These are phyloP conservation scores for Chrysoporthe puriensis DNA, from an alignment of 2,329 filamentous ascomycete genomes.

Conservation along the genomic window DNA sequence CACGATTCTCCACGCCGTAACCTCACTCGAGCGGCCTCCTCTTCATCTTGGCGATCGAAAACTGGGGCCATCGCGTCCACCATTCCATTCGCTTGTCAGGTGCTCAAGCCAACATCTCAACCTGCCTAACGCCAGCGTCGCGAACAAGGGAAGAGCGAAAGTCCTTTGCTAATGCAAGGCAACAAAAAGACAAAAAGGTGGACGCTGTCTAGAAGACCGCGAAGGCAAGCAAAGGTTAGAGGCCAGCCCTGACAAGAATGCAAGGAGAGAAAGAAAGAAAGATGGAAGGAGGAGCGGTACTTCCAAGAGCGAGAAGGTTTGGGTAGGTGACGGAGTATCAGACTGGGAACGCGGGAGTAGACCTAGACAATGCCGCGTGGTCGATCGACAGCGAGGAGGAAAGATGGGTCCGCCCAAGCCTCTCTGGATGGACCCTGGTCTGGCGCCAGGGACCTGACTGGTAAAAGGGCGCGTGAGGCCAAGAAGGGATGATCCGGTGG, in stretches of 20 bases:
- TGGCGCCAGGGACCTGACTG: conserved; percentile 17
- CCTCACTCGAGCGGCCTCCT: background rate
- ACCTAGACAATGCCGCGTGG: conserved; percentile 21
- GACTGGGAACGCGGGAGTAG: conserved; percentile 23
- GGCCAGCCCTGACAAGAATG: conserved; percentile 27
- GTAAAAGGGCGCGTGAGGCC: background rate
- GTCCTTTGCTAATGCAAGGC: background rate
- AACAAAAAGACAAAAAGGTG: background rate
- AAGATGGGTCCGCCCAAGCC: conserved; percentile 10
- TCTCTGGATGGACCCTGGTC: conserved; percentile 18
- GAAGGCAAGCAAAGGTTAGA: conserved; percentile 12
- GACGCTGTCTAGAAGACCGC: background rate
- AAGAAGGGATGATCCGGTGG: conserved; percentile 21
- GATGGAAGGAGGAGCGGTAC: conserved; percentile 10
- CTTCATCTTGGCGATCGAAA: conserved; percentile 15
- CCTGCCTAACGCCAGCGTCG: conserved; percentile 27
- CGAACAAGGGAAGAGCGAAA: conserved; percentile 4
- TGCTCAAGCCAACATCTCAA: conserved; percentile 27
- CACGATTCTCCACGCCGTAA: conserved; percentile 10
- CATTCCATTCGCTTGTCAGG: conserved; percentile 16
- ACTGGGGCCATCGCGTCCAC: conserved; percentile 28
- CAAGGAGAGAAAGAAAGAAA: conserved; percentile 8
- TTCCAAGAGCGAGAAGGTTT: conserved; percentile 22
- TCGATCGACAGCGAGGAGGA: conserved; percentile 2
- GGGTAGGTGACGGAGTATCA: conserved; percentile 14